A percentile compares a stretch with the other conserved stretches of the same genome.
Evolutionary conservation across 306 rosid species (phyloP).

Genomic region (Cicer yamashitae): DNA sequence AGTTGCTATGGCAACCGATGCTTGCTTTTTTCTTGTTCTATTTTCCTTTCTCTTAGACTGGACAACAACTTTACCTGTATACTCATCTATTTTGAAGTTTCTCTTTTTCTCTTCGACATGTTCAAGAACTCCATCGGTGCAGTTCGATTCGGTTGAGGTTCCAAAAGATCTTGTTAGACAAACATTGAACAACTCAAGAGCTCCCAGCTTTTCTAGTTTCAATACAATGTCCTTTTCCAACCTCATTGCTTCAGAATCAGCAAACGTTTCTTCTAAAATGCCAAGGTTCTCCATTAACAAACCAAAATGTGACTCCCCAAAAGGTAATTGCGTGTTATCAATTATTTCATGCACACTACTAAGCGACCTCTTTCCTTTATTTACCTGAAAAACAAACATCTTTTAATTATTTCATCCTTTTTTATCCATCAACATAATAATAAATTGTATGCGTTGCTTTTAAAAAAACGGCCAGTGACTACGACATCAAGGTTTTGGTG

Average conservation of each 20-base stretch:
- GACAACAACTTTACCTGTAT: conserved; percentile 49
- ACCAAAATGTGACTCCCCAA: conserved; percentile 55
- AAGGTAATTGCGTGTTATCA: conserved; percentile 45
- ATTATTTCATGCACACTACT: conserved; percentile 44
- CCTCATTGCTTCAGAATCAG: conserved; percentile 62
- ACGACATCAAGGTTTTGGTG: neutral
- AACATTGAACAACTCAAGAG: conserved; percentile 62
- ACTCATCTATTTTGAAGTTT: conserved; percentile 38
- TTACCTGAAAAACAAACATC: conserved; percentile 52
- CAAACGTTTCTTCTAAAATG: conserved; percentile 75
- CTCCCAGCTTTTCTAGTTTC: conserved; percentile 84
- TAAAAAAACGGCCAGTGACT: neutral
- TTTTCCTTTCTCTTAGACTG: conserved; percentile 59
- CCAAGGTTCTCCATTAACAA: conserved; percentile 77
- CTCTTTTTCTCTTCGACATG: conserved; percentile 45
- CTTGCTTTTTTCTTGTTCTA: conserved; percentile 58
- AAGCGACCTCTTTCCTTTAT: conserved; percentile 49
- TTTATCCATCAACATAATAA: neutral
- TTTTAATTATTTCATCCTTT: conserved; percentile 24
- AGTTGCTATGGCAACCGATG: conserved; percentile 30
- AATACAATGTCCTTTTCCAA: conserved; percentile 67
- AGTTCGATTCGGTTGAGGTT: conserved; percentile 48
- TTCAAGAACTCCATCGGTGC: conserved; percentile 35
- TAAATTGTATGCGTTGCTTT: neutral
- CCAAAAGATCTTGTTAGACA: conserved; percentile 63